phyloP scores from a whole-genome alignment of 176 grass and related monocot species.

The Carex pumila region DNA sequence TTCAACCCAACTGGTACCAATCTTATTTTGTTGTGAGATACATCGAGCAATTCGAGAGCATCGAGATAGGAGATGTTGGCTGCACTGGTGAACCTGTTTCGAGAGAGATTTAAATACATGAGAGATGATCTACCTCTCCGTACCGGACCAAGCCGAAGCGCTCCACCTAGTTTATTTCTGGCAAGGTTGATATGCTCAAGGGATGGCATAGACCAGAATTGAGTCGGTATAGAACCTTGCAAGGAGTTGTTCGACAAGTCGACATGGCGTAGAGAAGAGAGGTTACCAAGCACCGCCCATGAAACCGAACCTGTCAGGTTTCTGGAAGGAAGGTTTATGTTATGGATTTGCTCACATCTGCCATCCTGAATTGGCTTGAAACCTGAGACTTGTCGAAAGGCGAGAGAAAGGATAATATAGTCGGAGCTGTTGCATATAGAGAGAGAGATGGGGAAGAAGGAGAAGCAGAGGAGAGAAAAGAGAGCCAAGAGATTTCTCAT shows the following conservation, averaged over 20 bases:
- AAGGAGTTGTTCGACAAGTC: constrained; percentile 69
- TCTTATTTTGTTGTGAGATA: constrained; percentile 37
- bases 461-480: not conserved
- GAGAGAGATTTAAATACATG: constrained; percentile 33
- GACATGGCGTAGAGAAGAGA: constrained; percentile 41
- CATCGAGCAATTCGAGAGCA: constrained; percentile 30
- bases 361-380: constrained; percentile 10
- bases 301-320: constrained; percentile 44
- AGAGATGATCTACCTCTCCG: not conserved
- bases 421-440: constrained; percentile 28
- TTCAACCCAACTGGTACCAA: constrained; percentile 26
- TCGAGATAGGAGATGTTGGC: constrained; percentile 17
- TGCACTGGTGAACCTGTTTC: constrained; percentile 45
- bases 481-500: not conserved
- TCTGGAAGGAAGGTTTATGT: constrained; percentile 24
- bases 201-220: constrained; percentile 45
- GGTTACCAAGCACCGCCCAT: constrained; percentile 39
- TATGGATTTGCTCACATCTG: constrained; percentile 16
- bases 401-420: constrained; percentile 22
- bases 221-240: constrained; percentile 22
- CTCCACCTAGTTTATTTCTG: constrained; percentile 34
- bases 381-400: constrained; percentile 44
- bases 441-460: constrained; percentile 2
- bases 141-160: constrained; percentile 30
- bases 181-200: constrained; percentile 50